Evolutionary conservation across 2,329 filamentous ascomycete genomes (phyloP), one percentile per base, ranked within the genome.

Genomic region (Ophiostoma australiae): DNA sequence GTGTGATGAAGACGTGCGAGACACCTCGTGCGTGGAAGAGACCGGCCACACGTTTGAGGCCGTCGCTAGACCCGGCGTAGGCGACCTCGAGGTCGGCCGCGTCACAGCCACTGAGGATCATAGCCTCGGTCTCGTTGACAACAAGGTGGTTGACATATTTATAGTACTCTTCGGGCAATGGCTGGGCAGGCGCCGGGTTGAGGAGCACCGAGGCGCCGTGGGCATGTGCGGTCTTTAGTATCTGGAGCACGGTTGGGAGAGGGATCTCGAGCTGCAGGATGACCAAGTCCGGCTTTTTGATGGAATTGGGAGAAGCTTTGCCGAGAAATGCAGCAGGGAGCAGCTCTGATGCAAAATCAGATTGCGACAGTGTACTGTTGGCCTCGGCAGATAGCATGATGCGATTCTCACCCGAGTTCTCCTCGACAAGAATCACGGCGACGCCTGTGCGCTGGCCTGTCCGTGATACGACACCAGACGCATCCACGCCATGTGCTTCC

Each of bases 1-100:
- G 84, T 3, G 95, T 98, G 73, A 97, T 87, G 72, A 97, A 86
- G 4, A 97, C 87, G 75, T 92, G 91, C 67, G 82, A 81, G 2
- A 96, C 92, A 6, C 93, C 93, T 67, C 83, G 80, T 3, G 78
- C 75, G 58, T 90, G 81, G 77, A 92, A 90, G 52, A 83, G 80
- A 1, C 78, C 75, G 0, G 84, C 83, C n/a, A 86, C 79, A 10
- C 75, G 74, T 70, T 77, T 77, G 33, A 76, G 74, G 17, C 79
- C 77, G 52, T 78, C 78, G 33, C 78, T 76, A 0, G 75, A 76
- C 61, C 81, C 77, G 13, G 83, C 76, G 1, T 77, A 79, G 17
- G 78, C 35, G 52, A 76, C 75, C n/a, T 75, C 72, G 58, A 77
- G 78, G 0, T 82, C 83, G 1, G 84, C 85, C 71, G 91, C 83